Base-by-base conservation (phyloP, 2,329 filamentous ascomycete species). In the Ophiostoma pallidulum region DNA sequence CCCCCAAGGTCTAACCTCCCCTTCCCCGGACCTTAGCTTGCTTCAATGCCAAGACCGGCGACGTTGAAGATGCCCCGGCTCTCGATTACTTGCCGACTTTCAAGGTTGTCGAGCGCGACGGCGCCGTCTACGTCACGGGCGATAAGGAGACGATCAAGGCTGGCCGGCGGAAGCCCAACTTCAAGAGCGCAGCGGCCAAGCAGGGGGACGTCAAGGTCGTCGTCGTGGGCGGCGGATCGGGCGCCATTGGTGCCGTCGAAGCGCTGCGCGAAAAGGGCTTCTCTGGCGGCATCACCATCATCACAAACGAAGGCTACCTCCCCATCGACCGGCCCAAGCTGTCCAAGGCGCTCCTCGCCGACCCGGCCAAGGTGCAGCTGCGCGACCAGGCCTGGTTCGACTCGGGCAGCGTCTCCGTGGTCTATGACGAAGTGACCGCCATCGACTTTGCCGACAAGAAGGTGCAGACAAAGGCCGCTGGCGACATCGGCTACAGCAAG, bases 241-340 rank as follows among this genome's bases (percentile, higher is more conserved):
- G 87, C 45, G 79, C 87, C 5, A 69, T 96, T 42, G 90, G 89
- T 26, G 76, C 85, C 5, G 71, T 95, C 38, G 88, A 97, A 62
- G 84, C 80, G 12, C 77, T 98, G 14, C 82, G 91, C 37, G 84
- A 85, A 54, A 80, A 83, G 53, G 89, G 90, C 26, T 97, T 82
- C 70, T 74, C 73, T 5, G 91, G 89, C 13, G 70, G 77, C 47
- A 81, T 98, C 56, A 94, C 89, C 1, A 72, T 95, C 58, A 81
- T 98, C 58, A 82, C 86, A 12, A 82, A 78, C 54, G 92, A 98
- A 65, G 84, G 86, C 19, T 84, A 92, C 62, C 75, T 84, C 29
- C 90, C 90, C 28, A 90, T 97, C 58, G 92, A 98, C 68, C 80
- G 92, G 18, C 88, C 92, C 10, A 97, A 97, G 72, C 75, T 98